Conservation (phyloP, 345 rosid genomes). For the Mallotus nudiflorus region DNA sequence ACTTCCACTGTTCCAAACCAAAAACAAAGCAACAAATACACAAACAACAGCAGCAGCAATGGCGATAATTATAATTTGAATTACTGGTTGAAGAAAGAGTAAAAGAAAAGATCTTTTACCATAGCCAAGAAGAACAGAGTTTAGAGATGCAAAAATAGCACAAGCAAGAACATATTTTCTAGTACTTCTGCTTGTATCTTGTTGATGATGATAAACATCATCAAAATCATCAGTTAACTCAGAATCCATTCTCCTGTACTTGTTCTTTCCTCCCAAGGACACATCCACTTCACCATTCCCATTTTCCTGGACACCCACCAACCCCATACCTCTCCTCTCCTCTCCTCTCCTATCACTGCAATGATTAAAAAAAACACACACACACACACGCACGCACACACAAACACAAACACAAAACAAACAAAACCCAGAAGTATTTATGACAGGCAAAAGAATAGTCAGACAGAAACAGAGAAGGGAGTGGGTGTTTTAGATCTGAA, state of each 20-base stretch:
- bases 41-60: background rate
- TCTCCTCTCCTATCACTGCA: background rate
- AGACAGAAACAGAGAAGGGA: background rate
- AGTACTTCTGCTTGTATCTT: conserved; percentile 7
- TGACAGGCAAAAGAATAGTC: background rate
- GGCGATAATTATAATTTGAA: background rate
- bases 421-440: conserved; percentile 13
- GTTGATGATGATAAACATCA: conserved; percentile 20
- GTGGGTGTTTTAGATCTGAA: conserved; percentile 14
- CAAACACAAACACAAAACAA: background rate
- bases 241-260: conserved; percentile 77
- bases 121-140: conserved; percentile 88
- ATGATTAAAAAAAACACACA: no score
- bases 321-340: conserved; percentile 24
- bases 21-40: no score
- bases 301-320: conserved; percentile 59
- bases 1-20: no score
- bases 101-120: conserved; percentile 39
- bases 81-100: background rate
- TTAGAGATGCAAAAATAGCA: conserved; percentile 84
- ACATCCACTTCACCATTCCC: conserved; percentile 41
- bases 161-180: conserved; percentile 54
- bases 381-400: no score
- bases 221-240: conserved; percentile 27
- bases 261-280: conserved; percentile 59